Conservation (phyloP, 768 basidiomycete genomes). For the Dacryopinax primogenitus region DNA sequence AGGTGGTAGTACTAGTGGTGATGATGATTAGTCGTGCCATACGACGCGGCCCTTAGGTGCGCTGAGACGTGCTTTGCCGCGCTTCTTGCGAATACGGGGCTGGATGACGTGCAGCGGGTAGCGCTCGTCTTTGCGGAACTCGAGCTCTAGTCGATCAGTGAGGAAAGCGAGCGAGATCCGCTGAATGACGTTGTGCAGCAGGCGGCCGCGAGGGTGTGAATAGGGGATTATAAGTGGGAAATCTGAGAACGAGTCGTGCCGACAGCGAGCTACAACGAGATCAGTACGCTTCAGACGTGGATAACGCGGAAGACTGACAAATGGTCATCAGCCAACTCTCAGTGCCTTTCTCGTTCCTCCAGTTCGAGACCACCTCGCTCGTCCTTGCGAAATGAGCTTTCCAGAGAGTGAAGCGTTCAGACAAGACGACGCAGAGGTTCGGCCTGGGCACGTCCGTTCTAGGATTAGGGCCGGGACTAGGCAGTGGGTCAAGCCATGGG, state of each 20-base stretch:
- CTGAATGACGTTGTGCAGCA: neutral
- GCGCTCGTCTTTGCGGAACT: neutral
- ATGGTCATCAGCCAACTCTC: constrained; percentile 3
- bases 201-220: neutral
- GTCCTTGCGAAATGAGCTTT: constrained; percentile 54
- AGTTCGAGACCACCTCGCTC: constrained; percentile 39
- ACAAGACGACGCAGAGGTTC: constrained; percentile 55
- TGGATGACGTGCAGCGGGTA: constrained; percentile 2
- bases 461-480: constrained; percentile 39
- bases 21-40: neutral
- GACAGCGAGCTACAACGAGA: constrained; percentile 22
- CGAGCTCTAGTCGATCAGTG: constrained; percentile 1
- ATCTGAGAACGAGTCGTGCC: constrained; percentile 29
- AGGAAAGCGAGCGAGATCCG: constrained; percentile 10
- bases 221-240: constrained; percentile 28
- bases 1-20: neutral
- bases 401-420: constrained; percentile 70
- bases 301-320: neutral
- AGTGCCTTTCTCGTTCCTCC: constrained; percentile 26
- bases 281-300: neutral
- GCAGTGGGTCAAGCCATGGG: constrained; percentile 73
- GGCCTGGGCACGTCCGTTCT: constrained; percentile 18
- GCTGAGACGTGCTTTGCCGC: neutral
- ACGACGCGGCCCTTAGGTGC: neutral
- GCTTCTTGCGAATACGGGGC: neutral